These are phyloP conservation scores for Cordyceps tenuipes DNA, from an alignment of 2,329 filamentous ascomycete genomes.

Conservation along the genomic window DNA sequence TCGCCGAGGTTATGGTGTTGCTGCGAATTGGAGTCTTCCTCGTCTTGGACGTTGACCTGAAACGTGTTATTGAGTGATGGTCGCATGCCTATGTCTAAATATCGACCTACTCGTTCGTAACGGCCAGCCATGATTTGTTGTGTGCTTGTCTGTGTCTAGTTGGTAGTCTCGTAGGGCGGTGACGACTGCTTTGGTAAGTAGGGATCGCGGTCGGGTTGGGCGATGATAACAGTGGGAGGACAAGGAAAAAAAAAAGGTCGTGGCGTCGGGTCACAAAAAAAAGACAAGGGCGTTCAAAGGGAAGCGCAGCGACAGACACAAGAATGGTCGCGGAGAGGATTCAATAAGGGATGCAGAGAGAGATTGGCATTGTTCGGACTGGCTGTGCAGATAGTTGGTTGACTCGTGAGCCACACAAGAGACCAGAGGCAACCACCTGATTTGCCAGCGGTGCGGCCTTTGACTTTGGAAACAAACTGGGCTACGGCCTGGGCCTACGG, in stretches of 20 bases:
- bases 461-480: background rate
- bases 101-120: constrained; percentile 48
- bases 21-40: constrained; percentile 33
- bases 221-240: background rate
- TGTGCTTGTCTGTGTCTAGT: constrained; percentile 15
- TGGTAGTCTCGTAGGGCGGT: constrained; percentile 1
- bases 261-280: background rate
- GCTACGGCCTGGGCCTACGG: too few species aligned
- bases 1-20: constrained; percentile 20
- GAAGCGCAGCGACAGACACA: constrained; percentile 8
- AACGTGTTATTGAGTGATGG: constrained; percentile 14
- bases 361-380: background rate
- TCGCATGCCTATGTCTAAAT: background rate
- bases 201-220: background rate
- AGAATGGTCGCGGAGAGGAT: constrained; percentile 12
- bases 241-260: background rate
- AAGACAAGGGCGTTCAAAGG: constrained; percentile 14
- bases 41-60: constrained; percentile 52
- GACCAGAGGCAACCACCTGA: constrained; percentile 6
- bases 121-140: constrained; percentile 38
- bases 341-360: constrained; percentile 6
- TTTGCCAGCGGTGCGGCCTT: constrained; percentile 1
- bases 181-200: background rate
- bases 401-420: constrained; percentile 8
- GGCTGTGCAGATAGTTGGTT: constrained; percentile 7